Percentiles rank a stretch among this genome's conserved stretches.
Conservation (phyloP, 2,329 filamentous ascomycete species). For the Aspergillus intermedius region DNA sequence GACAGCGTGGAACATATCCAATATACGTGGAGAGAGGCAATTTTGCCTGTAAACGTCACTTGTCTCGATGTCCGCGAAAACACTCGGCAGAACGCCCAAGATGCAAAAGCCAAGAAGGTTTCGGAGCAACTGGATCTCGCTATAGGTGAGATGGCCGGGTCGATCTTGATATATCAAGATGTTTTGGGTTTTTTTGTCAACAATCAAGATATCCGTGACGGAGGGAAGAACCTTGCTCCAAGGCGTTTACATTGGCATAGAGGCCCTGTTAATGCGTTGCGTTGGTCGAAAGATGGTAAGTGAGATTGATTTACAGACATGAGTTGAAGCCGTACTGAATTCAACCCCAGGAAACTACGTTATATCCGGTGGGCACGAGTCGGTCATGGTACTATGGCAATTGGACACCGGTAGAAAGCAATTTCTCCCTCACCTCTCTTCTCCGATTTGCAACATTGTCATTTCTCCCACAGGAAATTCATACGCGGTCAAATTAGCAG, state of each 20-base stretch:
- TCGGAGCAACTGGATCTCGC: slow-evolving; percentile 61
- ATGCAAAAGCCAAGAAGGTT: slow-evolving; percentile 19
- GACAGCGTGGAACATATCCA: slow-evolving; percentile 31
- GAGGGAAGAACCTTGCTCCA: slow-evolving; percentile 39
- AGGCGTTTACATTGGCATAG: slow-evolving; percentile 88
- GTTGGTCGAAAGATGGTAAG: slow-evolving; percentile 86
- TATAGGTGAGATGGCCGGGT: slow-evolving; percentile 68
- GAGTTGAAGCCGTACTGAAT: background rate
- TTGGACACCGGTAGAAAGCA: slow-evolving; percentile 77
- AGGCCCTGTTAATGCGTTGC: slow-evolving; percentile 71
- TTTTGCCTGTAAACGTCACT: slow-evolving; percentile 56
- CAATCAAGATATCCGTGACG: slow-evolving; percentile 40
- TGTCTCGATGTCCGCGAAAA: slow-evolving; percentile 57
- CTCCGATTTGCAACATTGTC: slow-evolving; percentile 74
- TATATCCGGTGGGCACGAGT: slow-evolving; percentile 86
- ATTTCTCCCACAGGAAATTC: slow-evolving; percentile 73
- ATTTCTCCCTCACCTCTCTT: slow-evolving; percentile 82
- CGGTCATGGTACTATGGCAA: slow-evolving; percentile 87
- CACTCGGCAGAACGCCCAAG: slow-evolving; percentile 5
- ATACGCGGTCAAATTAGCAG: slow-evolving; percentile 78
- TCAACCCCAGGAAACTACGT: slow-evolving; percentile 69
- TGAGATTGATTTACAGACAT: background rate
- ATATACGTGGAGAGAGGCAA: slow-evolving; percentile 51
- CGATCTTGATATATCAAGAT: slow-evolving; percentile 76
- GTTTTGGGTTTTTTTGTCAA: slow-evolving; percentile 52